Base-by-base conservation (phyloP, 73 alveolate species). In the Paramecium pentaurelia region DNA sequence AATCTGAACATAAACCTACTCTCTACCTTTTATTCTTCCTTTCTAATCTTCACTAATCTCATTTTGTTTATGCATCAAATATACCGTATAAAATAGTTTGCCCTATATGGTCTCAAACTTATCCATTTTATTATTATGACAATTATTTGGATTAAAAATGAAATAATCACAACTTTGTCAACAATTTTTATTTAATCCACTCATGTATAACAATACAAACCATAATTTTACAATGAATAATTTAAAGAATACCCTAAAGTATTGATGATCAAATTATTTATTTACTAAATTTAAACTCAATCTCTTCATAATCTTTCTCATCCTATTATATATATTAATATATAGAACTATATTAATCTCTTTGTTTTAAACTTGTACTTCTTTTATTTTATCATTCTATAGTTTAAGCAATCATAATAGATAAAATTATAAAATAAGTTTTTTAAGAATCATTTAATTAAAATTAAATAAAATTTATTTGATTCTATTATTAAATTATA, bases 81-180 rank as follows among this genome's bases (percentile, higher is more conserved):
- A 75, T 11, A 75, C 88, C 1, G 68, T 25, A 42, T 75, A 75
- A 16, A 75, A 75, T 36, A 75, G 34, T 75, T 34, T 75, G 20
- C 88, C 88, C 58, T 75, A 14, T 30, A 42, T 36, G 3, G 88
- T 75, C 12, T 75, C 88, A 38, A 75, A 38, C 58, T 75, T 36
- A 22, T 75, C 58, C 88, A 75, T 75, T 75, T 38, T 30, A 54
- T 18, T 54, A 36, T 75, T 75, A 80, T 80, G 91, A 49, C 91
- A 27, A 80, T 28, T 80, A 40, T 80, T 28, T 80, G 58, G 91
- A 80, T 38, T 47, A 80, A 14, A 38, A 42, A 80, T 27, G 20
- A 25, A 45, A 44, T 80, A 44, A 44, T 80, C 47, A 80, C 91
- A 45, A 60, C 91, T 32, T 4, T 77, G 8, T 1, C 30, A 44